These are phyloP conservation scores for Trichosporon sp. DNA, from an alignment of 1,284 basidiomycete genomes.

Conservation along the genomic window DNA sequence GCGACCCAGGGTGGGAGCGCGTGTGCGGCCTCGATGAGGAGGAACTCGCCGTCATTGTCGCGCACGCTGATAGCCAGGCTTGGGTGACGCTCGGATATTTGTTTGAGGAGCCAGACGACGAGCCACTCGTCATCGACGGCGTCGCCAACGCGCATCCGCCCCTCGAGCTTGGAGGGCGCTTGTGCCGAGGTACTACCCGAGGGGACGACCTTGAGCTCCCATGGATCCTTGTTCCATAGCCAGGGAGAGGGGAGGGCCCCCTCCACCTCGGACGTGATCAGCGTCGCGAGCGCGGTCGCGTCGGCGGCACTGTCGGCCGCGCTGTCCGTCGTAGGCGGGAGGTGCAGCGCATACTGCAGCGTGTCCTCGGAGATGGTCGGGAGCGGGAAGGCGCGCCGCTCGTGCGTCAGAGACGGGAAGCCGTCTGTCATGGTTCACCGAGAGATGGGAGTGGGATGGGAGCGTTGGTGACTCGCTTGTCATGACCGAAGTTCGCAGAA, in stretches of 20 bases:
- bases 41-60: conserved; percentile 93
- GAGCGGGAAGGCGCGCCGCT: conserved; percentile 46
- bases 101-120: conserved; percentile 78
- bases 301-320: conserved; percentile 61
- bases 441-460: not conserved
- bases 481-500: not conserved
- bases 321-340: conserved; percentile 57
- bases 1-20: conserved; percentile 86
- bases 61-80: conserved; percentile 72
- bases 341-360: conserved; percentile 72
- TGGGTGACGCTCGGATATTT: conserved; percentile 75
- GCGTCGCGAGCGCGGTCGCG: conserved; percentile 69
- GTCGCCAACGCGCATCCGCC: conserved; percentile 84
- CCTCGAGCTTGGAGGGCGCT: conserved; percentile 61
- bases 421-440: conserved; percentile 44
- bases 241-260: conserved; percentile 65
- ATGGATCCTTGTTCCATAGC: conserved; percentile 85
- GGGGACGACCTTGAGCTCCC: conserved; percentile 71
- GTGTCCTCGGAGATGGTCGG: conserved; percentile 76
- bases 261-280: conserved; percentile 66
- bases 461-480: not conserved
- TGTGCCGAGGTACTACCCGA: not conserved
- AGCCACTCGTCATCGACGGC: conserved; percentile 97
- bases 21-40: conserved; percentile 95
- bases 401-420: conserved; percentile 51